A percentile compares a stretch with the other conserved stretches of the same genome.
Evolutionary conservation across 371 early-diverging fungal genomes (phyloP).

Genomic region (Gilbertella persicaria): DNA sequence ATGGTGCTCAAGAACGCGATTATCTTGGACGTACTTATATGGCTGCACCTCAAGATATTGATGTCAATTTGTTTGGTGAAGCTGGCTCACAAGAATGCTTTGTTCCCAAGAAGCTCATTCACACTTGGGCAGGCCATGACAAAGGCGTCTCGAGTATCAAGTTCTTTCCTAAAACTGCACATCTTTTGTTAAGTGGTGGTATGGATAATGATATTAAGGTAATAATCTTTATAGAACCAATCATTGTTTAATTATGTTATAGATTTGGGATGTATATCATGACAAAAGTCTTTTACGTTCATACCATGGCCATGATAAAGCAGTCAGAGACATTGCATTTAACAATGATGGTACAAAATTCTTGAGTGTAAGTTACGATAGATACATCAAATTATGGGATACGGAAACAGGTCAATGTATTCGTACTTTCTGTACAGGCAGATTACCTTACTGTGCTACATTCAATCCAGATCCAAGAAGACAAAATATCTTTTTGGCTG

Average conservation of each 20-base stretch:
- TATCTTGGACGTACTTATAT: conserved; percentile 95
- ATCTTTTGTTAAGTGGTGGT: conserved; percentile 86
- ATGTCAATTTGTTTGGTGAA: conserved; percentile 73
- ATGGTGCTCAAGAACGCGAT: conserved; percentile 80
- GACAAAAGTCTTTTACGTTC: conserved; percentile 84
- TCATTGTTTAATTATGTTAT: neutral
- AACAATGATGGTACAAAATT: conserved; percentile 84
- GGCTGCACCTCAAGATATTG: conserved; percentile 89
- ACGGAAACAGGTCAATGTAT: conserved; percentile 93
- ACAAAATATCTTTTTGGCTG: conserved; percentile 85
- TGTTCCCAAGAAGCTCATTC: conserved; percentile 83
- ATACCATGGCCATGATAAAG: conserved; percentile 90
- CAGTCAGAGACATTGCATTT: conserved; percentile 92
- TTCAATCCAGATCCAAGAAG: conserved; percentile 90
- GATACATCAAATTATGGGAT: conserved; percentile 94
- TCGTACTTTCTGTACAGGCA: conserved; percentile 73
- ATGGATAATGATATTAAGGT: conserved; percentile 94
- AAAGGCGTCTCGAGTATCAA: conserved; percentile 91
- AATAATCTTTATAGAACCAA: no score
- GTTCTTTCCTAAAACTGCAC: conserved; percentile 89
- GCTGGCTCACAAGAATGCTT: conserved; percentile 80
- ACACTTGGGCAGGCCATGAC: conserved; percentile 93
- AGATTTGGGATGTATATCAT: conserved; percentile 94
- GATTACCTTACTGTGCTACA: conserved; percentile 85
- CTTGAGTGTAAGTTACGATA: conserved; percentile 90